Conservation (phyloP, 192 early-diverging fungal species). For the Backusella tuberculispora region DNA sequence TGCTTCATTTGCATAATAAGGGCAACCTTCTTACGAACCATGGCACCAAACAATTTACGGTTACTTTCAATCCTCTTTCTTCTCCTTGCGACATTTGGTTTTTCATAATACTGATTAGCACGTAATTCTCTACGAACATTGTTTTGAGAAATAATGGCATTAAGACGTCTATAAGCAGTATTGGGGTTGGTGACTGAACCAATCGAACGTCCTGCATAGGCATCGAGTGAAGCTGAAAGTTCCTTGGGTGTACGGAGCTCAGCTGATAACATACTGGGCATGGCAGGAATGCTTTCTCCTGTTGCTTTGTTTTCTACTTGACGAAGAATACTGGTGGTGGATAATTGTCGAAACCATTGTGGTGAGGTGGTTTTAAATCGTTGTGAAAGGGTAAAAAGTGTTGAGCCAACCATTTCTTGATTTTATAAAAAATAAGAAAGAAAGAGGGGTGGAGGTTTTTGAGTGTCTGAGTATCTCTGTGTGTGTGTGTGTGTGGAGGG, state of each 20-base stretch:
- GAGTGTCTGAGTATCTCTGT: too few relatives aligned
- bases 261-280: conserved; percentile 23
- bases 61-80: conserved; percentile 57
- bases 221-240: conserved; percentile 38
- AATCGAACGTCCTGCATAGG: conserved; percentile 58
- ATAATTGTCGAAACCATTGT: conserved; percentile 18
- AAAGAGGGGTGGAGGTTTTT: neutral
- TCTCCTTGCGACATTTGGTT: conserved; percentile 67
- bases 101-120: conserved; percentile 65
- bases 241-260: conserved; percentile 27
- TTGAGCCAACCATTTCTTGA: conserved; percentile 4
- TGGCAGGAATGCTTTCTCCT: neutral
- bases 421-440: neutral
- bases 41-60: conserved; percentile 58
- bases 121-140: conserved; percentile 59
- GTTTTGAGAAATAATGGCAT: conserved; percentile 59
- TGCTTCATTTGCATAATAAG: conserved; percentile 69
- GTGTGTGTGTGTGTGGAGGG: too few relatives aligned
- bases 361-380: conserved; percentile 1
- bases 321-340: neutral
- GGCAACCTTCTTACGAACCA: conserved; percentile 64
- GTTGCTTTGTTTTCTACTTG: conserved; percentile 4
- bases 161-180: conserved; percentile 59
- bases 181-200: conserved; percentile 43
- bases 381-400: conserved; percentile 12